Conservation (phyloP, 2,329 filamentous ascomycete genomes). For the Aspergillus texensis region DNA sequence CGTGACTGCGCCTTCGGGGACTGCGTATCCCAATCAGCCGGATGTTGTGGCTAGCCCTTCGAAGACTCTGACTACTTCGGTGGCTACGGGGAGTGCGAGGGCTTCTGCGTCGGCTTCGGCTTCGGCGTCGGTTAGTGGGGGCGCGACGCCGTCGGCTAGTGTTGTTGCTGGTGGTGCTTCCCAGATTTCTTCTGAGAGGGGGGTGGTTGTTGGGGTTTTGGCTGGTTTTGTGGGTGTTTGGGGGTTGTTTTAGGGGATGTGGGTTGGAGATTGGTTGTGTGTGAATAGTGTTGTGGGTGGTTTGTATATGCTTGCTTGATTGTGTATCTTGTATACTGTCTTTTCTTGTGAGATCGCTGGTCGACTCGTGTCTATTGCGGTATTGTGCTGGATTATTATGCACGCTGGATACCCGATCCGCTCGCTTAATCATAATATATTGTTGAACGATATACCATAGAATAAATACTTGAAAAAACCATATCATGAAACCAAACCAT, state of each 20-base stretch:
- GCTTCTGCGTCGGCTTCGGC: not conserved
- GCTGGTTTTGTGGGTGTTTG: slow-evolving; percentile 3
- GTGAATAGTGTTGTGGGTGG: not conserved
- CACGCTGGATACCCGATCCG: not conserved
- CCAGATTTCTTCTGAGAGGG: not conserved
- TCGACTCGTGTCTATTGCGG: not conserved
- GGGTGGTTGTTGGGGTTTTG: slow-evolving; percentile 6
- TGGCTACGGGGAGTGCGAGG: not conserved
- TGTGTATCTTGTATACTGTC: not conserved
- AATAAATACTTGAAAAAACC: not conserved
- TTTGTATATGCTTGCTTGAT: not conserved
- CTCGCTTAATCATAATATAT: not conserved
- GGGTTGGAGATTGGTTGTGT: not conserved
- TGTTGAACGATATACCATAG: not conserved
- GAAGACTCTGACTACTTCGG: slow-evolving; percentile 3
- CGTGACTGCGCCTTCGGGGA: slow-evolving; percentile 23
- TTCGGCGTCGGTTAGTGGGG: not conserved
- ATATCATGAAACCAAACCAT: not conserved
- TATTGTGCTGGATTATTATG: not conserved
- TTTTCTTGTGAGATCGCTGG: slow-evolving; percentile 1
- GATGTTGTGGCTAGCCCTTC: not conserved
- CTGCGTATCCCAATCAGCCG: not conserved
- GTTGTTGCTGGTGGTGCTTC: not conserved
- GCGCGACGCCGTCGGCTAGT: not conserved
- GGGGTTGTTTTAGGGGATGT: not conserved